Evolutionary conservation across 1,139 yeast species (phyloP).

Genomic region (Kodamaea suecica): DNA sequence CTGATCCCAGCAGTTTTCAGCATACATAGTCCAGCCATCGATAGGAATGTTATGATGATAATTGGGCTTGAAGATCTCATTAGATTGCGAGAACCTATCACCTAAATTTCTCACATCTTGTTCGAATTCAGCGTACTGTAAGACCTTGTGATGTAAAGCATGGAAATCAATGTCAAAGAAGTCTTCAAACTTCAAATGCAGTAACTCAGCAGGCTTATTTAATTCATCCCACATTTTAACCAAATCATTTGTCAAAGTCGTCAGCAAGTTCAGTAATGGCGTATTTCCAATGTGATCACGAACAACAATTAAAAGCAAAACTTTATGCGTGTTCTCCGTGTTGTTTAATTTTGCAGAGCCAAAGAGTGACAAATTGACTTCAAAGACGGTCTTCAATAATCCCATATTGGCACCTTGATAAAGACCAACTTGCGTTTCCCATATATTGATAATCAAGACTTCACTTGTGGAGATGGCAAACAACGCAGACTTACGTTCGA

Average conservation of each 20-base stretch:
- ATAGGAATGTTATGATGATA: slow-evolving; percentile 87
- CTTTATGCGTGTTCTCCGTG: slow-evolving; percentile 50
- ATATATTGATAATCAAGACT: slow-evolving; percentile 82
- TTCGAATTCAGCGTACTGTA: slow-evolving; percentile 73
- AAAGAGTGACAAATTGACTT: slow-evolving; percentile 84
- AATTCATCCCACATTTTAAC: slow-evolving; percentile 74
- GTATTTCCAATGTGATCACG: slow-evolving; percentile 91
- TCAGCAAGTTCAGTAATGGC: slow-evolving; percentile 68
- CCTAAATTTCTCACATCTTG: slow-evolving; percentile 64
- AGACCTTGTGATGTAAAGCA: slow-evolving; percentile 79
- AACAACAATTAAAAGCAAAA: slow-evolving; percentile 79
- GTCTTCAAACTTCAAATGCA: slow-evolving; percentile 55
- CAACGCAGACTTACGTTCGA: slow-evolving; percentile 92
- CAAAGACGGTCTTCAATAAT: slow-evolving; percentile 88
- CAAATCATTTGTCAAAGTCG: slow-evolving; percentile 68
- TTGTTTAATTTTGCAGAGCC: slow-evolving; percentile 39
- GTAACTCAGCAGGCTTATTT: slow-evolving; percentile 66
- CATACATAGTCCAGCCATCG: slow-evolving; percentile 95
- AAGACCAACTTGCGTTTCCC: slow-evolving; percentile 97
- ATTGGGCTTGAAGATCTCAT: slow-evolving; percentile 58
- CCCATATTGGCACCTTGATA: slow-evolving; percentile 99
- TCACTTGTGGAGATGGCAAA: slow-evolving; percentile 94
- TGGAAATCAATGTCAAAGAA: slow-evolving; percentile 84
- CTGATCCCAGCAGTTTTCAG: slow-evolving; percentile 91
- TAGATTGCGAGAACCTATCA: slow-evolving; percentile 48